Conservation (phyloP, 306 rosid species). For the Malus asiatica region DNA sequence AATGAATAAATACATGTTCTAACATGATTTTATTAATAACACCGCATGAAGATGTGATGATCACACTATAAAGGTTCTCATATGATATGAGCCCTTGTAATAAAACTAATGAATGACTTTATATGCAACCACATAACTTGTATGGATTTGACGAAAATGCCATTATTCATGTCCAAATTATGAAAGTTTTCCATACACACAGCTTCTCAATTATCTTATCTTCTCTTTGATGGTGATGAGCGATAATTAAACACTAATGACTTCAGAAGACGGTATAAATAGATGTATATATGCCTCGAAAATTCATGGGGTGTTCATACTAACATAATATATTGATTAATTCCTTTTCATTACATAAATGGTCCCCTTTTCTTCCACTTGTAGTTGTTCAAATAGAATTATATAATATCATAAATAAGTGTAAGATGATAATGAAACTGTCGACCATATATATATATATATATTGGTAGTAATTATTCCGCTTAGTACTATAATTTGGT, state of each 20-base stretch:
- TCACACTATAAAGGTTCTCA: too few species aligned
- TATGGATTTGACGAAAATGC: background rate
- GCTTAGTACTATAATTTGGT: too few species aligned
- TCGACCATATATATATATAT: too few species aligned
- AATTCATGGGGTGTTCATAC: background rate
- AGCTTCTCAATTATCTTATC: background rate
- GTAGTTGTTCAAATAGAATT: background rate
- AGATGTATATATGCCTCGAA: too few species aligned
- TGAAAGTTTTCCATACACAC: background rate
- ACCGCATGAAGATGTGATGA: too few species aligned
- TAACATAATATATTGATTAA: background rate
- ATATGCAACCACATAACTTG: too few species aligned
- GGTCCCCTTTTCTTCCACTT: background rate
- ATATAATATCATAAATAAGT: background rate
- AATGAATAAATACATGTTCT: too few species aligned
- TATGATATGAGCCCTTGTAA: too few species aligned
- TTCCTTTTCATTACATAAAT: background rate
- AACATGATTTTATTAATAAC: too few species aligned
- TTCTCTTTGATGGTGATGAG: too few species aligned
- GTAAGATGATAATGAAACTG: background rate
- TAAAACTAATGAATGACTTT: too few species aligned
- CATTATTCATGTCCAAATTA: background rate
- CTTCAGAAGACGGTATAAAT: background rate
- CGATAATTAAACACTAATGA: background rate
- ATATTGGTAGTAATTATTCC: too few species aligned